A percentile compares a stretch with the other conserved stretches of the same genome.
phyloP scores from a whole-genome alignment of 2,329 filamentous ascomycete species.

The Pseudocercospora fijiensis region DNA sequence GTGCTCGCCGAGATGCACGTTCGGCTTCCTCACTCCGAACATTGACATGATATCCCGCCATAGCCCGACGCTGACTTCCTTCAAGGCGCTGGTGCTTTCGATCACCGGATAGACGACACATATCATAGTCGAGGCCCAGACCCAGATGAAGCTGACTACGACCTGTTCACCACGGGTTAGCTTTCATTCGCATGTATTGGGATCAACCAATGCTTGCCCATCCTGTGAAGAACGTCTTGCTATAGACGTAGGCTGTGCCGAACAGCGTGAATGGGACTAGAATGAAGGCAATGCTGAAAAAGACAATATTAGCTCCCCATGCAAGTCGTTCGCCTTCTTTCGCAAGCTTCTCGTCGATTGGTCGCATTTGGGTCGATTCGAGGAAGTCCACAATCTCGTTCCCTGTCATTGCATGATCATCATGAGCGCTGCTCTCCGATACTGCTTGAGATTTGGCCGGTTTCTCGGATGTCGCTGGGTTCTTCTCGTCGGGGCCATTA shows the following conservation, averaged over 20 bases:
- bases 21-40: constrained; percentile 5
- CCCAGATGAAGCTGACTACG: constrained; percentile 45
- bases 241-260: constrained; percentile 45
- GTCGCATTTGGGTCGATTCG: constrained; percentile 41
- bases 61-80: constrained; percentile 2
- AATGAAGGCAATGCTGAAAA: constrained; percentile 44
- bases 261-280: constrained; percentile 40
- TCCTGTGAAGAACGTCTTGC: constrained; percentile 43
- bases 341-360: constrained; percentile 44
- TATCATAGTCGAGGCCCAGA: constrained; percentile 43
- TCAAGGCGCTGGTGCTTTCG: constrained; percentile 3
- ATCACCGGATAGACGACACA: constrained; percentile 42
- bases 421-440: neutral
- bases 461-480: neutral
- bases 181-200: neutral
- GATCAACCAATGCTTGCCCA: constrained; percentile 35
- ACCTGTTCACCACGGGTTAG: neutral
- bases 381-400: constrained; percentile 48
- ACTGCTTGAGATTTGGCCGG: neutral
- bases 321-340: constrained; percentile 42
- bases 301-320: constrained; percentile 41
- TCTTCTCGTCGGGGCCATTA: constrained; percentile 9
- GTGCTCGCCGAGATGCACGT: neutral
- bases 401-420: constrained; percentile 28
- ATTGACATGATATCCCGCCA: constrained; percentile 2